Conservation (phyloP, 352 stramenopile species). For the Pythium plurisporium region DNA sequence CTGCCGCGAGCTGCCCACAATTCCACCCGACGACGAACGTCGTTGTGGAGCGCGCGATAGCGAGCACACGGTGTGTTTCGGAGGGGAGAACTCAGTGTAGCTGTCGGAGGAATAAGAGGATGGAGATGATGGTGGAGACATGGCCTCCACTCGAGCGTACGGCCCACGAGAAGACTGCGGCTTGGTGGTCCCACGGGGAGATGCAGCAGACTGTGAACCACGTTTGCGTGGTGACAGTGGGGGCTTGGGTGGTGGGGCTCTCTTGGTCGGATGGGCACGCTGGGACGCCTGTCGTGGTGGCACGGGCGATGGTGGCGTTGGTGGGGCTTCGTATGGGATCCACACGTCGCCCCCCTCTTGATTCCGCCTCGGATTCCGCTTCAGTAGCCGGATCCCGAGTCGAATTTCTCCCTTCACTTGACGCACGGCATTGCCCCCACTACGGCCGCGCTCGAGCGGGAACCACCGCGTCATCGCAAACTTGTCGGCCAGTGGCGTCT, state of each 20-base stretch:
- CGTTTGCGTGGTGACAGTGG: conserved; percentile 17
- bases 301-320: neutral
- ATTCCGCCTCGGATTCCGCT: conserved; percentile 15
- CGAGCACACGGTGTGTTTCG: neutral
- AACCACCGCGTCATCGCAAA: conserved; percentile 60
- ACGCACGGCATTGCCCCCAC: conserved; percentile 21
- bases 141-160: conserved; percentile 36
- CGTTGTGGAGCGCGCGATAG: neutral
- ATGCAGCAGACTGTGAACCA: neutral
- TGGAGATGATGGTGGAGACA: conserved; percentile 51
- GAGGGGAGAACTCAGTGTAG: conserved; percentile 5
- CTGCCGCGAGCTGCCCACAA: neutral
- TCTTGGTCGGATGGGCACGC: neutral
- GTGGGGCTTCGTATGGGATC: conserved; percentile 24
- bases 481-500: conserved; percentile 39
- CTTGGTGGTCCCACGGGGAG: neutral
- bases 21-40: conserved; percentile 2
- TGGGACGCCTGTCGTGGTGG: neutral
- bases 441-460: conserved; percentile 34
- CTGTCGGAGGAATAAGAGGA: conserved; percentile 40
- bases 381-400: conserved; percentile 33
- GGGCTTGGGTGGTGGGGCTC: neutral
- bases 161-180: conserved; percentile 8
- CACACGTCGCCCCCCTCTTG: conserved; percentile 15
- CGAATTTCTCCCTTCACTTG: conserved; percentile 40